phyloP scores from a whole-genome alignment of 2,329 filamentous ascomycete species.

The Pestalotiopsis sp. region DNA sequence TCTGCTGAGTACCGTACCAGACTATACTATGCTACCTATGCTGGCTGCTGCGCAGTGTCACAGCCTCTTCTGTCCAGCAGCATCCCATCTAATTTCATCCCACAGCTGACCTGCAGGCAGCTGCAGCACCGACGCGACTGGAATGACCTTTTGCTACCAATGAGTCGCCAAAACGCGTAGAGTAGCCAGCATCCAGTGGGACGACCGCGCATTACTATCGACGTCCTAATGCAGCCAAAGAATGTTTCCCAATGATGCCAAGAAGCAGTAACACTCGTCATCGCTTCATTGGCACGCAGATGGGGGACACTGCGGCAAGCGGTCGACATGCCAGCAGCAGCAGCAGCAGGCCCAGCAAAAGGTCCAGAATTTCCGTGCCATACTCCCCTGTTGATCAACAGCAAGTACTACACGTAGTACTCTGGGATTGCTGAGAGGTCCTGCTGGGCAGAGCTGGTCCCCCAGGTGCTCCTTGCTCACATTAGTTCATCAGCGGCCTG shows the following conservation, averaged over 20 bases:
- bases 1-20: no score
- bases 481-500: conserved; percentile 10
- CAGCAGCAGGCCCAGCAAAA: not conserved
- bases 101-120: conserved; percentile 22
- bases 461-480: conserved; percentile 6
- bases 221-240: conserved; percentile 14
- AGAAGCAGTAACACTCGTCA: conserved; percentile 4
- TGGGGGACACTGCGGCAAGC: not conserved
- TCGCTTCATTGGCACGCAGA: conserved; percentile 1
- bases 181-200: conserved; percentile 17
- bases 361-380: not conserved
- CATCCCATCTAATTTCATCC: conserved; percentile 28
- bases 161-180: conserved; percentile 9
- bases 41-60: not conserved
- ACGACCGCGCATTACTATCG: conserved; percentile 20
- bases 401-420: not conserved
- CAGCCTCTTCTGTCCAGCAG: conserved; percentile 11
- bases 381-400: conserved; percentile 2
- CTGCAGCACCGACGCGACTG: conserved; percentile 19
- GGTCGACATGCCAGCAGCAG: not conserved
- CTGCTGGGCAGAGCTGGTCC: not conserved
- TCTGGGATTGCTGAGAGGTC: not conserved
- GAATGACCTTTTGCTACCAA: conserved; percentile 16
- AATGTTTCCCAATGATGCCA: not conserved
- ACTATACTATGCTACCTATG: no score